Base-by-base conservation (phyloP, 164 flowering plant species). In the Buxus sempervirens region DNA sequence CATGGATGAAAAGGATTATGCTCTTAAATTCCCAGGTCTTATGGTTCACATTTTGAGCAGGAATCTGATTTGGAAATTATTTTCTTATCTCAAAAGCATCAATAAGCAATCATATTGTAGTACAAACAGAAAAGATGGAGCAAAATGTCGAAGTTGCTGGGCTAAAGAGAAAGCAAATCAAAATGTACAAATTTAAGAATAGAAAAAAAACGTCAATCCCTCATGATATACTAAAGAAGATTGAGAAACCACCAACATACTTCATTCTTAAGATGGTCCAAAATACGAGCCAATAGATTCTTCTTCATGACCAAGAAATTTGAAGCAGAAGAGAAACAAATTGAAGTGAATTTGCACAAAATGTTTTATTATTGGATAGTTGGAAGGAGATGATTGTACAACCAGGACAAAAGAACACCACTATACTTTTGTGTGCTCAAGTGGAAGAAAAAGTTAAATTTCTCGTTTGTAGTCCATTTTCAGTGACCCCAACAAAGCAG, bases 1-100 rank as follows among this genome's bases (percentile, higher is more conserved):
- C 32, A 68, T 76, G 70, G 79, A 81, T 0, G 72, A 66, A 20
- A 67, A 73, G 68, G 81, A 81, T 57, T 81, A 75, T 60, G 68
- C 70, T 22, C 27, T 70, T 25, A 71, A 81, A 20, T 76, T 81
- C 42, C 78, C 81, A 0, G 72, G 58, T 41, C 81, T 68, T 42
- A 62, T 16, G 49, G 70, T 65, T 19, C 78, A 76, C 23, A n/a
- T n/a, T n/a, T n/a, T n/a, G 42, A 42, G 59, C 59, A 48, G 62
- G 83, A 73, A 5, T 78, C 83, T 12, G 60, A 81, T 19, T 56
- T 72, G 62, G 78, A 81, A 61, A 67, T 70, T n/a, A 15, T 1
- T 45, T 45, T 10, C 51, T 45, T 45, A 15, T 45, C 16, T 45
- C 16, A 45, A 15, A 45, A 45, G 51, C 18, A 45, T 15, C 51